These are phyloP conservation scores for Candida stauntonica DNA, from an alignment of 805 yeast species.

Conservation along the genomic window DNA sequence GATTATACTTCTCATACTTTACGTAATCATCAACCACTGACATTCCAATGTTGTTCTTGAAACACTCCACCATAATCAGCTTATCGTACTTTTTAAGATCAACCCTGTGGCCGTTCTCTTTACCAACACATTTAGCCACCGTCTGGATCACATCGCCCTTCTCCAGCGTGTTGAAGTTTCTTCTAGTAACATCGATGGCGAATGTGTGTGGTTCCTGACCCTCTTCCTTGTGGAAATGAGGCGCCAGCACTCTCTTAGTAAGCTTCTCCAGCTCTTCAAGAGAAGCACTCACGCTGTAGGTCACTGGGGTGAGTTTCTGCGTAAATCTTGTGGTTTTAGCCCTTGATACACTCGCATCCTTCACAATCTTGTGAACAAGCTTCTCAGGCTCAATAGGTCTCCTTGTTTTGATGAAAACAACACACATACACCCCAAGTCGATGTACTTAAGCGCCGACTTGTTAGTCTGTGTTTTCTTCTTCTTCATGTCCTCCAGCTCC, in stretches of 20 bases:
- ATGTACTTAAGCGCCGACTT: slow-evolving; percentile 53
- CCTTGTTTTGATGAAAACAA: slow-evolving; percentile 77
- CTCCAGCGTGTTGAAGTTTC: slow-evolving; percentile 73
- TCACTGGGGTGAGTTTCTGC: slow-evolving; percentile 78
- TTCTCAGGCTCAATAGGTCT: slow-evolving; percentile 75
- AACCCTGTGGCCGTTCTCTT: slow-evolving; percentile 66
- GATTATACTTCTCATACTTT: slow-evolving; percentile 61
- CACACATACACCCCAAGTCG: slow-evolving; percentile 73
- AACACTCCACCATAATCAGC: slow-evolving; percentile 80
- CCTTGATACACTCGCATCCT: slow-evolving; percentile 48
- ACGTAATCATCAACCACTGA: slow-evolving; percentile 70
- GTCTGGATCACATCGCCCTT: slow-evolving; percentile 69
- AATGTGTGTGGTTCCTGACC: slow-evolving; percentile 41
- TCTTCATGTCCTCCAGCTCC: slow-evolving; percentile 58
- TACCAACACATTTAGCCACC: slow-evolving; percentile 69
- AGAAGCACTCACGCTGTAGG: slow-evolving; percentile 67
- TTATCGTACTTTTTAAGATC: slow-evolving; percentile 78
- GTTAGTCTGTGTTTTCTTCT: neutral
- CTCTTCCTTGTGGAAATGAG: slow-evolving; percentile 57
- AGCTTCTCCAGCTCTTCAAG: slow-evolving; percentile 61
- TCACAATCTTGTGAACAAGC: slow-evolving; percentile 61
- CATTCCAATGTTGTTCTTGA: slow-evolving; percentile 84
- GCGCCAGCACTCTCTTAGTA: slow-evolving; percentile 54
- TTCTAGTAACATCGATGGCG: slow-evolving; percentile 74
- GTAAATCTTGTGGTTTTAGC: slow-evolving; percentile 64